Conservation (phyloP, 179 eudicot genomes). For the Heliamphora pulchella region DNA sequence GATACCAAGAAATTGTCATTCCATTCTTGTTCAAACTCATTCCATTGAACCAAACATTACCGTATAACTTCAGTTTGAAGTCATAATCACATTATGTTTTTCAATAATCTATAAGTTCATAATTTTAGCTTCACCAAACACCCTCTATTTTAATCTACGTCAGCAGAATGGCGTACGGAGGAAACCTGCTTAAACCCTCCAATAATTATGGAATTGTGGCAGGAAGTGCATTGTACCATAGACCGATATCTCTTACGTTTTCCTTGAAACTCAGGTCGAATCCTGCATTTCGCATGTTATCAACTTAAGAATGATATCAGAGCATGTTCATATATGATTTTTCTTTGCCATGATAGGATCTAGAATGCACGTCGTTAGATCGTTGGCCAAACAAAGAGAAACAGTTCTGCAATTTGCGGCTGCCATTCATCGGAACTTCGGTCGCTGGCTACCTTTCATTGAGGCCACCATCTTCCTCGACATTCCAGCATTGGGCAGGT, state of each 20-base stretch:
- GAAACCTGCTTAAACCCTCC: slow-evolving; percentile 3
- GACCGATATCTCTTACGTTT: not conserved
- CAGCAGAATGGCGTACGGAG: not conserved
- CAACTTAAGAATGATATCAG: not conserved
- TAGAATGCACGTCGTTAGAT: not conserved
- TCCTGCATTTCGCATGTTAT: not conserved
- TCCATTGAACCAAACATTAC: no score
- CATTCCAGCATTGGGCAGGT: no score
- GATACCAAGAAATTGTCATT: no score
- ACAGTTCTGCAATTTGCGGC: not conserved
- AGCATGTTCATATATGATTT: not conserved
- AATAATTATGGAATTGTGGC: not conserved
- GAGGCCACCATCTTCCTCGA: not conserved
- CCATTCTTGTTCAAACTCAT: no score
- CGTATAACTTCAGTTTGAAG: no score
- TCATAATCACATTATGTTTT: no score
- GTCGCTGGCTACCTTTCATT: not conserved
- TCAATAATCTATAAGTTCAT: no score
- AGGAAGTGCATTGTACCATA: not conserved
- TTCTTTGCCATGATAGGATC: not conserved
- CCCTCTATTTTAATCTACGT: no score
- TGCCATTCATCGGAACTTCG: not conserved
- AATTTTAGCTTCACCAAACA: no score
- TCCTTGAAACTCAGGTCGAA: not conserved
- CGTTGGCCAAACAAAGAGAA: not conserved